Evolutionary conservation across 805 yeast genomes (phyloP).

Genomic region (Starmerella khaoyaiensis): DNA sequence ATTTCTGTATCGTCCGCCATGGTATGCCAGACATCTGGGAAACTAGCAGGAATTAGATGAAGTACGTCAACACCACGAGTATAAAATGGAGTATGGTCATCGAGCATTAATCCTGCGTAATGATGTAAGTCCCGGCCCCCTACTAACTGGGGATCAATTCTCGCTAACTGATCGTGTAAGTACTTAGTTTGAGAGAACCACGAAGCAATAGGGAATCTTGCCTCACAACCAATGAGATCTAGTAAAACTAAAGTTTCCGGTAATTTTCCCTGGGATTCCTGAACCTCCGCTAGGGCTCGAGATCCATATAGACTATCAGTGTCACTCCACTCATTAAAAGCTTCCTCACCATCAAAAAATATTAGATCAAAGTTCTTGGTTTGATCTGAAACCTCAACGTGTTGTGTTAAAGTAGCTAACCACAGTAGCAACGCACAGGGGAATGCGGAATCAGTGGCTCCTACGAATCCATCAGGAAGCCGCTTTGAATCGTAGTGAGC

Average conservation of each 20-base stretch:
- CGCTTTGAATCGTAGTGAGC: constrained; percentile 46
- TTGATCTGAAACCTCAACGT: too few species aligned
- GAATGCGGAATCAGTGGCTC: constrained; percentile 48
- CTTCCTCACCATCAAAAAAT: constrained; percentile 54
- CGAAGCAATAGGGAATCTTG: constrained; percentile 29
- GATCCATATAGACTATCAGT: constrained; percentile 47
- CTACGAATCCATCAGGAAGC: constrained; percentile 42
- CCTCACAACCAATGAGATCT: constrained; percentile 38
- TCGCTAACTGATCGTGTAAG: constrained; percentile 30
- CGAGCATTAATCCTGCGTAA: constrained; percentile 26
- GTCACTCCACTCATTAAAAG: constrained; percentile 39
- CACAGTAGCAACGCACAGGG: constrained; percentile 43
- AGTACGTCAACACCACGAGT: constrained; percentile 36
- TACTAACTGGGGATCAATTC: constrained; percentile 27
- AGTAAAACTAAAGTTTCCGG: constrained; percentile 39
- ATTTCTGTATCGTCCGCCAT: constrained; percentile 35
- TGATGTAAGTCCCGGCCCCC: constrained; percentile 19
- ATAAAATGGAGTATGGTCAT: constrained; percentile 45
- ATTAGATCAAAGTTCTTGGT: constrained; percentile 25
- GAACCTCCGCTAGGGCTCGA: constrained; percentile 34
- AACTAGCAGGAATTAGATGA: constrained; percentile 41
- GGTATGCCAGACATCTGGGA: constrained; percentile 45
- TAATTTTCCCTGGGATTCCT: constrained; percentile 24
- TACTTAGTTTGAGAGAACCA: constrained; percentile 34
- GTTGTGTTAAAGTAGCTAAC: constrained; percentile 29